Percentiles rank a stretch among this genome's conserved stretches.
Evolutionary conservation across 371 early-diverging fungal species (phyloP).

Genomic region (Nematocida parisii): DNA sequence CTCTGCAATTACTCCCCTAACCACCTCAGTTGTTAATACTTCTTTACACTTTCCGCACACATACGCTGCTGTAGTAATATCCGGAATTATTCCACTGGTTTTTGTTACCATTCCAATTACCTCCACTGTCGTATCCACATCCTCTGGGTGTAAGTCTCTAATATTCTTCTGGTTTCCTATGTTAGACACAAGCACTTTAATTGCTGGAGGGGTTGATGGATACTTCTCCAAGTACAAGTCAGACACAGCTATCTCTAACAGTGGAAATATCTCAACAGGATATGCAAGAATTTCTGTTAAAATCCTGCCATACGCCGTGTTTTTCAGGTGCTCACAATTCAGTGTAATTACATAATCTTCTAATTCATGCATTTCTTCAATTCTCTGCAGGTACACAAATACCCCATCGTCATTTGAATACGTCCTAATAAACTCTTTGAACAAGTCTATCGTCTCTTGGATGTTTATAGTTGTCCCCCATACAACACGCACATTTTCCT

Average conservation of each 20-base stretch:
- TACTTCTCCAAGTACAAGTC: conserved; percentile 76
- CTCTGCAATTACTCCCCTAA: conserved; percentile 84
- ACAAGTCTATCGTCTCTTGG: conserved; percentile 79
- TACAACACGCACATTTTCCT: conserved; percentile 72
- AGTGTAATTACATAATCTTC: conserved; percentile 22
- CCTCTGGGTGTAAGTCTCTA: conserved; percentile 85
- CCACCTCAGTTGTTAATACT: conserved; percentile 76
- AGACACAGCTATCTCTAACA: conserved; percentile 81
- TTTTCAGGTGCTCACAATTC: conserved; percentile 35
- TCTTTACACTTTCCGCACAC: conserved; percentile 67
- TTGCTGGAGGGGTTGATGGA: conserved; percentile 70
- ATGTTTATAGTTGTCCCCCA: conserved; percentile 97
- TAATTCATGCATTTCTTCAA: conserved; percentile 53
- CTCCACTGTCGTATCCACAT: conserved; percentile 90
- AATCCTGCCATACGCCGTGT: conserved; percentile 28
- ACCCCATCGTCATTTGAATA: conserved; percentile 1
- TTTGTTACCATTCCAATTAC: conserved; percentile 91
- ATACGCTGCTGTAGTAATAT: conserved; percentile 70
- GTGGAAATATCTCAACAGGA: conserved; percentile 92
- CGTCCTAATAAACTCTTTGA: conserved; percentile 77
- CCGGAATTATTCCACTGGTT: conserved; percentile 84
- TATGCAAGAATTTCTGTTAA: conserved; percentile 74
- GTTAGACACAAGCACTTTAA: conserved; percentile 83
- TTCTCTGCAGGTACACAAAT: conserved; percentile 18
- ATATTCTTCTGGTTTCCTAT: conserved; percentile 77